These are phyloP conservation scores for Casuarina equisetifolia DNA, from an alignment of 306 rosid species.

Conservation along the genomic window DNA sequence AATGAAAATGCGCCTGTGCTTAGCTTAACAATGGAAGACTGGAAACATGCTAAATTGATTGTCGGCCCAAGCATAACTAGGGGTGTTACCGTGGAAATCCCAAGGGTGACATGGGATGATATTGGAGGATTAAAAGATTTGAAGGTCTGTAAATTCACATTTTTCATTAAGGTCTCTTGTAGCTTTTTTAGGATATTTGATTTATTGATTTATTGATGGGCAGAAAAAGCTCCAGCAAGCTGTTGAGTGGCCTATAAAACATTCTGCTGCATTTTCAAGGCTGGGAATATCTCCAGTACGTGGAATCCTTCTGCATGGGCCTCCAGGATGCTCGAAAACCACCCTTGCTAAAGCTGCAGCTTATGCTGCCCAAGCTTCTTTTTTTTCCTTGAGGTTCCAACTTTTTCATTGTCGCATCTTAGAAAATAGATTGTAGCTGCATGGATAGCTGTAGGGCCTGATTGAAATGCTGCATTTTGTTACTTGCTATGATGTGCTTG, in stretches of 20 bases:
- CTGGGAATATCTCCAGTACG: slow-evolving; percentile 82
- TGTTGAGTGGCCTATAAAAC: slow-evolving; percentile 91
- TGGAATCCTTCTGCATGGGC: slow-evolving; percentile 95
- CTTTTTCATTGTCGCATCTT: not conserved
- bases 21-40: slow-evolving; percentile 63
- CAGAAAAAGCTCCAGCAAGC: slow-evolving; percentile 90
- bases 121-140: slow-evolving; percentile 83
- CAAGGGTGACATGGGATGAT: slow-evolving; percentile 88
- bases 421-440: not conserved
- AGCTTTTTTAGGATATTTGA: slow-evolving; percentile 12
- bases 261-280: slow-evolving; percentile 63
- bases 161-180: slow-evolving; percentile 18
- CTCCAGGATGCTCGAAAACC: slow-evolving; percentile 96
- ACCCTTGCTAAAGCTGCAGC: slow-evolving; percentile 98
- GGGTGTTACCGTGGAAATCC: slow-evolving; percentile 86
- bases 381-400: slow-evolving; percentile 86
- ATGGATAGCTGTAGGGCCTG: not conserved
- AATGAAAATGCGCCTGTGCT: slow-evolving; percentile 38
- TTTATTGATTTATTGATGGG: slow-evolving; percentile 25
- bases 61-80: slow-evolving; percentile 90
- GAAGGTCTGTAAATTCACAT: slow-evolving; percentile 59
- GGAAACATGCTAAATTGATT: slow-evolving; percentile 65
- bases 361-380: slow-evolving; percentile 86
- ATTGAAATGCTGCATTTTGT: not conserved
- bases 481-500: not conserved